Percentiles rank a stretch among this genome's conserved stretches.
Conservation (phyloP, 208 protist genomes). For the Trypanosoma platydactyli region DNA sequence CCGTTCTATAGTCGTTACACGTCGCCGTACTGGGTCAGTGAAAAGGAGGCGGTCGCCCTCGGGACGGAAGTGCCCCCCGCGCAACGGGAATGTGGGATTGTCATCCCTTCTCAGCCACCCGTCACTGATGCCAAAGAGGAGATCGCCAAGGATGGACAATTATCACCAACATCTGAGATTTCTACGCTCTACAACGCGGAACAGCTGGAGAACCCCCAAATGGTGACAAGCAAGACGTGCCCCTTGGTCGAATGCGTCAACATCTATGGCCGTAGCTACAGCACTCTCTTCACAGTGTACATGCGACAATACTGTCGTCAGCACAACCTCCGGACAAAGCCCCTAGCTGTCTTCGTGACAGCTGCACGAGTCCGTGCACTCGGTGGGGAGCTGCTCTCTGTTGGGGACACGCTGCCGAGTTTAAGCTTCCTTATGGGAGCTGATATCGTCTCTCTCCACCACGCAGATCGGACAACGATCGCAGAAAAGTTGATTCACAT, state of each 20-base stretch:
- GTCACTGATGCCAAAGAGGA: not conserved
- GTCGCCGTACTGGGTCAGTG: constrained; percentile 41
- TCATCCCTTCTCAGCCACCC: not conserved
- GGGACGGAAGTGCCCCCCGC: constrained; percentile 28
- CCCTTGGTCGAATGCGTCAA: constrained; percentile 30
- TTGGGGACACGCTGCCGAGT: constrained; percentile 24
- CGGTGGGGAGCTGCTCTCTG: constrained; percentile 22
- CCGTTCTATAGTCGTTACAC: constrained; percentile 23
- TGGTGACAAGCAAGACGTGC: constrained; percentile 27
- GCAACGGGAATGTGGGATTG: constrained; percentile 29
- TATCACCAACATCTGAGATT: not conserved
- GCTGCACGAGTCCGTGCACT: constrained; percentile 25
- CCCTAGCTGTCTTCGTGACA: constrained; percentile 43
- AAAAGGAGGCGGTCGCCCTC: constrained; percentile 27
- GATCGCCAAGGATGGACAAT: not conserved
- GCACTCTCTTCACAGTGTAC: constrained; percentile 30
- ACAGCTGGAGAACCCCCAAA: constrained; percentile 40
- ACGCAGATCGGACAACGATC: constrained; percentile 61
- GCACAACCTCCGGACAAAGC: constrained; percentile 31
- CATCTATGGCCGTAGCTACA: constrained; percentile 42
- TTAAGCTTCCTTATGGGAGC: constrained; percentile 44
- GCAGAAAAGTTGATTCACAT: constrained; percentile 24
- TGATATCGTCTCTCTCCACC: constrained; percentile 56
- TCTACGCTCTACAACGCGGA: constrained; percentile 46
- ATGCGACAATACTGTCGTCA: constrained; percentile 60